Percentiles rank a stretch among this genome's conserved stretches.
Evolutionary conservation across 345 rosid genomes (phyloP).

Genomic region (Eucalyptus fibrosa): DNA sequence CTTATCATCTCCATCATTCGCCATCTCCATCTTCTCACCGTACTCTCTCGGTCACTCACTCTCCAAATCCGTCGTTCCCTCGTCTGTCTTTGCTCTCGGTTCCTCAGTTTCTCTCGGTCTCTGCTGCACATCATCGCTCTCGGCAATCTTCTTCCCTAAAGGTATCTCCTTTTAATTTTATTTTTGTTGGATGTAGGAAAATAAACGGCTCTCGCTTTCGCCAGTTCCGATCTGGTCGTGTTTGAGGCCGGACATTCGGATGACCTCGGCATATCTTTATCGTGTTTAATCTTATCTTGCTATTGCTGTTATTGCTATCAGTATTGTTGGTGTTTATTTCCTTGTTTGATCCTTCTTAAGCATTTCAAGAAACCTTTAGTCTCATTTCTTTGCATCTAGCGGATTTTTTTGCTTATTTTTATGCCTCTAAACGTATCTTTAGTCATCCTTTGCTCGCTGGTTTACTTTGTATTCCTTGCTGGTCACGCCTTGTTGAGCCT

Average conservation of each 20-base stretch:
- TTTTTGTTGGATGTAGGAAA: neutral
- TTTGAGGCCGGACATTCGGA: neutral
- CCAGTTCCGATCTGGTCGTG: neutral
- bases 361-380: neutral
- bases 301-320: neutral
- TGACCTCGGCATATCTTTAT: neutral
- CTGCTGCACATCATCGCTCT: too few relatives aligned
- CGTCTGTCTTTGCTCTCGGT: neutral
- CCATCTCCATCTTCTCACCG: neutral
- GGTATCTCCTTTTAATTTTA: neutral
- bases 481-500: neutral
- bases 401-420: neutral
- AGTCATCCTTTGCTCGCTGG: too few relatives aligned
- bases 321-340: too few relatives aligned
- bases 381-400: neutral
- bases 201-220: neutral
- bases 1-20: neutral
- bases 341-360: too few relatives aligned
- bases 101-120: too few relatives aligned
- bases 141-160: neutral
- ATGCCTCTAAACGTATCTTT: neutral
- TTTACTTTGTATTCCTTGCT: neutral
- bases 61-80: neutral
- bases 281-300: neutral
- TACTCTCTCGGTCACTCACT: neutral